These are phyloP conservation scores for Pittosporum tobira DNA, from an alignment of 129 eudicot genomes.

Conservation along the genomic window DNA sequence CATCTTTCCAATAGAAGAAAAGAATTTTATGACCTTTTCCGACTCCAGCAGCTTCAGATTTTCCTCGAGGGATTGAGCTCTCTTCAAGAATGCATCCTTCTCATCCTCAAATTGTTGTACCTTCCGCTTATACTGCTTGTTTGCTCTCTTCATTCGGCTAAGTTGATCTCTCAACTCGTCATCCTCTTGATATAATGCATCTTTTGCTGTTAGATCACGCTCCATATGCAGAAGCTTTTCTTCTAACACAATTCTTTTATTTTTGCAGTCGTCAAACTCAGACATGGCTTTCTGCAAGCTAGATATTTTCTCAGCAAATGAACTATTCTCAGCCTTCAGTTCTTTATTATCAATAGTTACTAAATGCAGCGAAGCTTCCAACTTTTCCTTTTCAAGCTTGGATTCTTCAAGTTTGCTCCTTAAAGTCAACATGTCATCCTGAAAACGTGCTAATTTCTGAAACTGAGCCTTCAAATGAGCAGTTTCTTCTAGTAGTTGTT, in stretches of 20 bases:
- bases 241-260: conserved; percentile 27
- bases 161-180: conserved; percentile 46
- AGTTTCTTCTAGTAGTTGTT: conserved; percentile 51
- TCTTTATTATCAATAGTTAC: conserved; percentile 37
- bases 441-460: conserved; percentile 35
- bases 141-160: conserved; percentile 40
- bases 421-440: conserved; percentile 41
- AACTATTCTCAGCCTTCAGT: conserved; percentile 38
- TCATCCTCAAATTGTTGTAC: conserved; percentile 56
- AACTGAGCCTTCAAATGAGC: conserved; percentile 42
- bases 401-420: conserved; percentile 33
- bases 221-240: conserved; percentile 48
- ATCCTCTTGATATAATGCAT: conserved; percentile 20
- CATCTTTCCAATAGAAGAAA: neutral
- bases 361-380: conserved; percentile 38
- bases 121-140: conserved; percentile 47
- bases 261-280: conserved; percentile 52
- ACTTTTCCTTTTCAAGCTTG: conserved; percentile 37
- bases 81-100: conserved; percentile 51
- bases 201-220: conserved; percentile 35
- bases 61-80: conserved; percentile 41
- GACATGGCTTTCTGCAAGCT: conserved; percentile 23
- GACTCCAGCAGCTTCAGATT: conserved; percentile 30
- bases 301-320: conserved; percentile 27
- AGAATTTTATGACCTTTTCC: conserved; percentile 32